phyloP scores from a whole-genome alignment of 305 asterid species.

The Ruellia speciosa region DNA sequence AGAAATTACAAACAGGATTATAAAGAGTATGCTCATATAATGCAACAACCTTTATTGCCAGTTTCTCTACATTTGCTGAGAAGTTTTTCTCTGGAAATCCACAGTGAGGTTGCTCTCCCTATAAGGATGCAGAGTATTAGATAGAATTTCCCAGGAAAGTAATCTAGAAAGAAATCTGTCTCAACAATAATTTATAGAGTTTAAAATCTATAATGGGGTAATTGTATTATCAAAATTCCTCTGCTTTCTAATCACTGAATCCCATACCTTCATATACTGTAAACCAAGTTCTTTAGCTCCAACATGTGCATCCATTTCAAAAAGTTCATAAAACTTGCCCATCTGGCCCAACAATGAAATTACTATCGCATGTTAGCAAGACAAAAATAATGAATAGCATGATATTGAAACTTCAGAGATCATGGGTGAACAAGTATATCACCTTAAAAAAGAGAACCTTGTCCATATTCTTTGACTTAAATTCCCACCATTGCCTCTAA shows the following conservation, averaged over 20 bases:
- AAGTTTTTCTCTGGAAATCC: slow-evolving; percentile 98
- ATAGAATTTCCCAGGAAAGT: slow-evolving; percentile 15
- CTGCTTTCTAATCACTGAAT: neutral
- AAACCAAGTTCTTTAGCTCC: slow-evolving; percentile 95
- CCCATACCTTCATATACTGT: slow-evolving; percentile 94
- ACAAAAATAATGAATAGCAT: slow-evolving; percentile 12
- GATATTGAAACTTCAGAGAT: slow-evolving; percentile 8
- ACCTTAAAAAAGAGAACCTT: slow-evolving; percentile 98
- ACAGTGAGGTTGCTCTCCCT: slow-evolving; percentile 99
- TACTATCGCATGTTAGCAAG: slow-evolving; percentile 12
- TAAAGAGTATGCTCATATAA: slow-evolving; percentile 9
- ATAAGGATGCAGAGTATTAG: slow-evolving; percentile 25
- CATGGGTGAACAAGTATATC: slow-evolving; percentile 13
- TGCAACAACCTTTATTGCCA: slow-evolving; percentile 70
- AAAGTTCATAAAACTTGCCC: slow-evolving; percentile 98
- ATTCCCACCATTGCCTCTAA: slow-evolving; percentile 99
- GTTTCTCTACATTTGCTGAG: slow-evolving; percentile 71
- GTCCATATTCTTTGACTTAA: slow-evolving; percentile 96
- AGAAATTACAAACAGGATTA: slow-evolving; percentile 5
- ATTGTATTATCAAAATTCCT: slow-evolving; percentile 10
- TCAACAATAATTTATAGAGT: slow-evolving; percentile 5
- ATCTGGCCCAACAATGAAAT: slow-evolving; percentile 47
- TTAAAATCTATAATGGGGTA: too few relatives aligned
- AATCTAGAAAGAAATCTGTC: slow-evolving; percentile 14
- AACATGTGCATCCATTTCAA: slow-evolving; percentile 95